Evolutionary conservation across 176 grass and related monocot genomes (phyloP).

Genomic region (Phoenix roebelenii): DNA sequence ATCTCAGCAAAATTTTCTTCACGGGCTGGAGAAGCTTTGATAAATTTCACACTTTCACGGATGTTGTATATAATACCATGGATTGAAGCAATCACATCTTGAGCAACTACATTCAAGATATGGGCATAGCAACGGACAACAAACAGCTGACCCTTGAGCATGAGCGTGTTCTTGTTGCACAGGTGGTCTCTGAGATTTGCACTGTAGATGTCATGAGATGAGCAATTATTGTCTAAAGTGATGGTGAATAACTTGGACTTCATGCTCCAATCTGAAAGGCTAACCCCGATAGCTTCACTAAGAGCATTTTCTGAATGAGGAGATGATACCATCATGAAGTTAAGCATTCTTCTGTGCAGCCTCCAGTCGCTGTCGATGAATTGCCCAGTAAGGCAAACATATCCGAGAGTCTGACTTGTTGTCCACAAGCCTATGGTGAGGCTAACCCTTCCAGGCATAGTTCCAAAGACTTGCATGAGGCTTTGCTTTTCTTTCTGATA

Average conservation of each 20-base stretch:
- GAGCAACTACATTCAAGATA: constrained; percentile 53
- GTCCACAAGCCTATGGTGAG: constrained; percentile 72
- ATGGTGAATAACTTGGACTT: constrained; percentile 78
- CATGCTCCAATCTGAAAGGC: constrained; percentile 71
- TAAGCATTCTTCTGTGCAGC: constrained; percentile 67
- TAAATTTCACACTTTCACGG: constrained; percentile 85
- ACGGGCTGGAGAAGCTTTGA: constrained; percentile 57
- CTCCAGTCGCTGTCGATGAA: constrained; percentile 61
- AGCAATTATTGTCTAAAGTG: constrained; percentile 79
- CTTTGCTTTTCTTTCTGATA: constrained; percentile 62
- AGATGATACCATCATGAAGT: constrained; percentile 93
- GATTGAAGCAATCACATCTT: constrained; percentile 85
- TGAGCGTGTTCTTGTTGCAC: constrained; percentile 71
- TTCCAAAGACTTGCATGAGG: constrained; percentile 44
- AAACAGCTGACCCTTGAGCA: constrained; percentile 80
- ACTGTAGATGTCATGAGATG: constrained; percentile 93
- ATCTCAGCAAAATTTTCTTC: constrained; percentile 77
- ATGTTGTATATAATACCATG: constrained; percentile 82
- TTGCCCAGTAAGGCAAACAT: constrained; percentile 64
- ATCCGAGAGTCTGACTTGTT: constrained; percentile 79
- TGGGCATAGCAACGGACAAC: constrained; percentile 81
- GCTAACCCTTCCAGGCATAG: constrained; percentile 60
- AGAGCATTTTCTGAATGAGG: constrained; percentile 88
- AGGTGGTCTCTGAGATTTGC: constrained; percentile 73
- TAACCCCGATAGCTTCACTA: constrained; percentile 54